Percentiles rank a stretch among this genome's conserved stretches.
These are phyloP conservation scores for Discostella stelligeroides DNA, from an alignment of 108 stramenopile genomes.

Conservation along the genomic window DNA sequence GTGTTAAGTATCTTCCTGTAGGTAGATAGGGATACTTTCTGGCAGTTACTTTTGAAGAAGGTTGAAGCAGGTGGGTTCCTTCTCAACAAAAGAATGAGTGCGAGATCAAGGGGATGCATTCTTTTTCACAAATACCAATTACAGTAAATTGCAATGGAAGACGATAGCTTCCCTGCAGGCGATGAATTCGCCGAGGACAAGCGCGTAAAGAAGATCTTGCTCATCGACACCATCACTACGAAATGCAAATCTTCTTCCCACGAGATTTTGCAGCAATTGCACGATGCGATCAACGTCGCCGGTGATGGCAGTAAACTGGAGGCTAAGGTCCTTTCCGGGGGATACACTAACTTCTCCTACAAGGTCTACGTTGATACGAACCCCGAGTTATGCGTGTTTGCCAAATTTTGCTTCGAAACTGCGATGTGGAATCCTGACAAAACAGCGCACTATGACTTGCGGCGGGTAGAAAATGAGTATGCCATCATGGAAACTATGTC, in stretches of 20 bases:
- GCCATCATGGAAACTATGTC: conserved; percentile 36
- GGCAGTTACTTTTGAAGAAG: too few relatives aligned
- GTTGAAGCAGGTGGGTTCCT: too few relatives aligned
- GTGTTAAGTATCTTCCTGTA: too few relatives aligned
- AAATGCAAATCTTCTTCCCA: conserved; percentile 11
- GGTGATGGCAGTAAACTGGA: conserved; percentile 18
- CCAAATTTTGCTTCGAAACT: conserved; percentile 40
- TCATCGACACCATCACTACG: conserved; percentile 18
- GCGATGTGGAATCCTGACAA: conserved; percentile 45
- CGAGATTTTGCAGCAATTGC: conserved; percentile 18
- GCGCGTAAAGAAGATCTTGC: conserved; percentile 10
- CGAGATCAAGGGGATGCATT: too few relatives aligned
- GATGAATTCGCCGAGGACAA: conserved; percentile 18
- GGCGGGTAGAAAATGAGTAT: conserved; percentile 42
- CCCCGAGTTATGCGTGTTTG: conserved; percentile 35
- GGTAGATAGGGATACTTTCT: too few relatives aligned
- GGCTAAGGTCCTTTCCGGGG: conserved; percentile 29
- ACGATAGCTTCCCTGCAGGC: background rate
- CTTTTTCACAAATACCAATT: too few relatives aligned
- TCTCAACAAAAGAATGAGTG: too few relatives aligned
- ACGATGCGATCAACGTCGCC: background rate
- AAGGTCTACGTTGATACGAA: conserved; percentile 24
- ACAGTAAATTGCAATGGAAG: too few relatives aligned
- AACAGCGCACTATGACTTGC: conserved; percentile 21
- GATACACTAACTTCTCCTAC: conserved; percentile 44